Evolutionary conservation across 768 basidiomycete species (phyloP), one percentile per base, ranked within the genome.

Genomic region (Russula sp.): DNA sequence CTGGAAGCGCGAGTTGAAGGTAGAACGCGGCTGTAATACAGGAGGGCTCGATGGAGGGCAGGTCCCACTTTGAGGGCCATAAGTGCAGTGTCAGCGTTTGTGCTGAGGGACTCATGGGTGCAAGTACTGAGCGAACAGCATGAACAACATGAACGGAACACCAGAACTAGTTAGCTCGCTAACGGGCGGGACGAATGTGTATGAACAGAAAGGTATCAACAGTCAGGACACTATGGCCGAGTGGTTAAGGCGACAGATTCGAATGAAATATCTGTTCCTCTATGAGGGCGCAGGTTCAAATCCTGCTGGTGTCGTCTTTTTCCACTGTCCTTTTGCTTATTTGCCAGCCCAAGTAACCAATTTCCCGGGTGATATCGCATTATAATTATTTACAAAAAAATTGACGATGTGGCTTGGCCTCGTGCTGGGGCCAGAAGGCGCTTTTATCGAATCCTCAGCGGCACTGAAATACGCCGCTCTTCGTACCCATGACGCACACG

Each of bases 1-100:
- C 86, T 1, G 90, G 87, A 49, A 87, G 76, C 14, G 81, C 73
- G 25, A 86, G 72, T 69, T 91, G 88, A 32, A 90, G 80, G 68
- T 84, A 85, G 47, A 90, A 72, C 5, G 87, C 73, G 0, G 88
- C 79, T 5, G 84, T 81, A 22, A 89, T 75, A 70, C 84, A 88
- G 16, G 77, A 71, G 0, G 87, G 81, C 59, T 92, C 87, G 50
- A 84, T 76, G 3, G 89, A 90, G 20, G 82, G 80, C 10, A 90
- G 70, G 43, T 75, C 77, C 82, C 84, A 89, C 70, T 77, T 75
- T 5, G 77, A 77, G 0, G 90, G 87, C 87, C 87, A 91, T 60
- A 91, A 74, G 71, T 90, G 76, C 20, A 92, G 74, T 39, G 64
- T 65, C 9, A 58, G 63, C 25, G 38, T 36, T 29, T 48, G 75